Evolutionary conservation across 2,329 filamentous ascomycete genomes (phyloP), one percentile per base, ranked within the genome.

Genomic region (Capronia coronata): DNA sequence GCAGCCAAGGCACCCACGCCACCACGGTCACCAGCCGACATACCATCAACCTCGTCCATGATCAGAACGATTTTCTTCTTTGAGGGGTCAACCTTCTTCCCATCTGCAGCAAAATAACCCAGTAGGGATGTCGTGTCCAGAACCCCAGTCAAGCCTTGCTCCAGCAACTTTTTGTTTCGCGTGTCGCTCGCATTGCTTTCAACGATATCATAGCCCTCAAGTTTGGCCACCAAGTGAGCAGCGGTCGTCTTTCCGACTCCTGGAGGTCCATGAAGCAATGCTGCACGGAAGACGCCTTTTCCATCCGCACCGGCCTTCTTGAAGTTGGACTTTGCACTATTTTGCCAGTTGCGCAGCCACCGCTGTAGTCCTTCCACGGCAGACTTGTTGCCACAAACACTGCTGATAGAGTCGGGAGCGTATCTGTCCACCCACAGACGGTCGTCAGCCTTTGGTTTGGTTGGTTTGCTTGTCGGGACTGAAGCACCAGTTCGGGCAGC

Each of bases 41-140:
- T 97, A 45, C 93, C 93, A 62, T 98, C 93, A 3, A 98, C 93
- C 69, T 98, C 93, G 61, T 98, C 93, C 93, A 98, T 97, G 69
- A 98, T 88, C 42, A 98, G 73, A 4, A 96, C 87, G 27, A 97
- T 82, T 61, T 96, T 96, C 73, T 94, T 94, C 73, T 93, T 97
- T 13, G 76, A 75, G 3, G 74, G 70, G 38, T 96, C 85, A 2
- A 95, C 82, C 49, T 83, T 78, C 68, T 93, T 87, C 19, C 86
- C 86, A 48, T 90, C 86, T 2, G 82, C 82, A 5, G 89, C 82
- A 66, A 97, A 98, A 68, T 86, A 98, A 1, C 93, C 93, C 49
- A 89, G 77, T 10, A 98, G 74, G 18, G 91, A 97, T 0, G 85
- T 97, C 46, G 95, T 97, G 67, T 93, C 89, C 64, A 98, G 80